Evolutionary conservation across 164 flowering plant species (phyloP).

Genomic region (Cinnamomum chago): DNA sequence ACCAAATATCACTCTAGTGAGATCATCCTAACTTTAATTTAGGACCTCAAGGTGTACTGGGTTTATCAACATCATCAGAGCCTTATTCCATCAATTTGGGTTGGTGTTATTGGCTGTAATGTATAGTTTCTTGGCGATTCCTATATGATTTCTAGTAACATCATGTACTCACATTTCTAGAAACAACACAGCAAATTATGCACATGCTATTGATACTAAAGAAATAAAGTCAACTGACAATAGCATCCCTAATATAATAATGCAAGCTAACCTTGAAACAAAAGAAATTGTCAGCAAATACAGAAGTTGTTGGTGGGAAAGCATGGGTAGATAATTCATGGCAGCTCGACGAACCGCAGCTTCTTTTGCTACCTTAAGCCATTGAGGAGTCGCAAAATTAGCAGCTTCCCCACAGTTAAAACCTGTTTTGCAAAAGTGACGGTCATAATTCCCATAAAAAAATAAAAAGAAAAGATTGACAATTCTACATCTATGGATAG

Average conservation of each 20-base stretch:
- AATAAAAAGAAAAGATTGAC: no score
- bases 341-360: slow-evolving; percentile 98
- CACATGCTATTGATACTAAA: background rate
- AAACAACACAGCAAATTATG: no score
- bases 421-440: slow-evolving; percentile 34
- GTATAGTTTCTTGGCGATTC: no score
- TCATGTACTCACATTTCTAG: no score
- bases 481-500: background rate
- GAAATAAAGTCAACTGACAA: background rate
- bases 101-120: no score
- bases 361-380: slow-evolving; percentile 94
- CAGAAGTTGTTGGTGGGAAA: slow-evolving; percentile 93
- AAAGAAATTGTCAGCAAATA: slow-evolving; percentile 94
- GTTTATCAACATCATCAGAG: no score
- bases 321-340: slow-evolving; percentile 97
- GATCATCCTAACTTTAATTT: no score
- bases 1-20: no score
- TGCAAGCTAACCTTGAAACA: slow-evolving; percentile 60
- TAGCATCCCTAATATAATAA: background rate
- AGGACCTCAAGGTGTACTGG: no score
- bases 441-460: background rate
- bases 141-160: no score
- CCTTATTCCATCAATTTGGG: no score
- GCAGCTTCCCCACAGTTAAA: slow-evolving; percentile 99
- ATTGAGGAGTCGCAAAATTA: slow-evolving; percentile 92